A percentile compares a stretch with the other conserved stretches of the same genome.
phyloP scores from a whole-genome alignment of 768 basidiomycete species.

The Pholiota conissans region DNA sequence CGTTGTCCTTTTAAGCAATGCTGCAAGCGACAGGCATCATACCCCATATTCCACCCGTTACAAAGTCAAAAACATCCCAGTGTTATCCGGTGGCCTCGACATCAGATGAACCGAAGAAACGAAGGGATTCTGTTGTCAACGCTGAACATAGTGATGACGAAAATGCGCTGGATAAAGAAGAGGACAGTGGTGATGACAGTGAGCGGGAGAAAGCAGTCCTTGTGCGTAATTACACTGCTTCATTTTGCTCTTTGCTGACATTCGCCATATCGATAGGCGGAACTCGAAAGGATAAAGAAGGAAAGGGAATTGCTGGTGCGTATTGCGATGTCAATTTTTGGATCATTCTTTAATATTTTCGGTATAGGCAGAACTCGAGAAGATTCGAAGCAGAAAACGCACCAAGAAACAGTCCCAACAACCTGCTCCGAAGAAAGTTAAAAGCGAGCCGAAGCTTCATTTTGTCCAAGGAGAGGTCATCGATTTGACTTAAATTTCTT shows the following conservation, averaged over 20 bases:
- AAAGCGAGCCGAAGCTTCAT: neutral
- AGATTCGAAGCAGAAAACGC: conserved; percentile 3
- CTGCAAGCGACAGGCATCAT: conserved; percentile 7
- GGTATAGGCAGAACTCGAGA: neutral
- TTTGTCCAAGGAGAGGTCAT: neutral
- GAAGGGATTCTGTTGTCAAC: neutral
- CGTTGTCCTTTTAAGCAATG: neutral
- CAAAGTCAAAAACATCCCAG: neutral
- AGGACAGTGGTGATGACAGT: no score
- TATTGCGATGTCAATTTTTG: neutral
- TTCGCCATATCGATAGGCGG: no score
- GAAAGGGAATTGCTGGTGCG: neutral
- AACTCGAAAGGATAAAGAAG: no score
- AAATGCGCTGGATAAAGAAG: neutral
- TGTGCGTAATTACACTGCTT: no score
- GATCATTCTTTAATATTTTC: neutral
- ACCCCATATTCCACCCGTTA: neutral
- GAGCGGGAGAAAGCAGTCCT: no score
- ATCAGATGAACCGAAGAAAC: neutral
- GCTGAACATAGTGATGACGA: neutral
- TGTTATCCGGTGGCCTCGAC: neutral
- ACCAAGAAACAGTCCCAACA: neutral
- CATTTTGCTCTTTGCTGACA: no score
- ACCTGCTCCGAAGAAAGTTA: neutral
- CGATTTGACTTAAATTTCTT: neutral